Percentiles rank a stretch among this genome's conserved stretches.
phyloP scores from a whole-genome alignment of 352 stramenopile genomes.

The Pythium brachiatum region DNA sequence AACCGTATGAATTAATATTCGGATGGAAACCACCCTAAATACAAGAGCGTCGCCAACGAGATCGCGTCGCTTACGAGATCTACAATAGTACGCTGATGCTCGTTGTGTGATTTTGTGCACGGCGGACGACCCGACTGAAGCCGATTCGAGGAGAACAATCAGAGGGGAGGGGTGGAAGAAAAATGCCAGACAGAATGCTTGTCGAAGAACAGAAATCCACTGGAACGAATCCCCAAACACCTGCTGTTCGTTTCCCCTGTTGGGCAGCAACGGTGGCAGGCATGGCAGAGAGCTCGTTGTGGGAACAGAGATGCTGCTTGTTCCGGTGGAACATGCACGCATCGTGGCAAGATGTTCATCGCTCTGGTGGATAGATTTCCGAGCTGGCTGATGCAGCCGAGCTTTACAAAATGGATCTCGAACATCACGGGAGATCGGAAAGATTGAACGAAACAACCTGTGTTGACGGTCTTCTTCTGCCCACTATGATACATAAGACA shows the following conservation, averaged over 20 bases:
- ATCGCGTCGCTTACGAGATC: too few species aligned
- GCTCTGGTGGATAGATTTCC: too few species aligned
- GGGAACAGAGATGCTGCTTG: background rate
- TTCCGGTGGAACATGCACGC: too few species aligned
- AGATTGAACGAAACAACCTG: background rate
- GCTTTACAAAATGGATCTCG: too few species aligned
- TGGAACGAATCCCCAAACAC: background rate
- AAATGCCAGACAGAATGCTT: background rate
- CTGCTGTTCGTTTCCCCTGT: background rate
- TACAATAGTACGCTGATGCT: too few species aligned
- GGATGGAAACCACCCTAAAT: too few species aligned
- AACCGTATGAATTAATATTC: too few species aligned
- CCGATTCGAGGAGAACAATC: background rate
- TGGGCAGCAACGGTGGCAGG: background rate
- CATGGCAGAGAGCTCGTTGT: background rate
- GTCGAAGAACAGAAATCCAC: constrained; percentile 3
- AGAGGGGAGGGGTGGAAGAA: background rate
- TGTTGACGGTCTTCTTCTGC: constrained; percentile 1
- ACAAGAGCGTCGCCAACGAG: too few species aligned
- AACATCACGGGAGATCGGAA: background rate
- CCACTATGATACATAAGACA: constrained; percentile 3
- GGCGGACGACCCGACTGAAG: too few species aligned
- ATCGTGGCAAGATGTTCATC: too few species aligned
- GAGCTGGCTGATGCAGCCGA: too few species aligned
- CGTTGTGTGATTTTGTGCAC: too few species aligned